Conservation (phyloP, 2,329 filamentous ascomycete genomes). For the Phoma herbarum region DNA sequence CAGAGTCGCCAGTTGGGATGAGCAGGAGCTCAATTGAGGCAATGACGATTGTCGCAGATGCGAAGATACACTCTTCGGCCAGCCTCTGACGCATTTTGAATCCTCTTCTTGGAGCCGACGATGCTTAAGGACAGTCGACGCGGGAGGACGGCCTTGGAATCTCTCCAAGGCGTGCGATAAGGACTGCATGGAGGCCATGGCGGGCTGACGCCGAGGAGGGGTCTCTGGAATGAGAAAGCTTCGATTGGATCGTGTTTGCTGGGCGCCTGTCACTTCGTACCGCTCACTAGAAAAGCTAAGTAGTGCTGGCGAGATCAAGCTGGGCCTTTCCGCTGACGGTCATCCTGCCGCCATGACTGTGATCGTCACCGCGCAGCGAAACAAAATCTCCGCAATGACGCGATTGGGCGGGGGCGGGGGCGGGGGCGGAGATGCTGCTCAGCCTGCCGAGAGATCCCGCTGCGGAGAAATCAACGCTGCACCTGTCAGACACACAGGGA, state of each 20-base stretch:
- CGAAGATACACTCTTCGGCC: not conserved
- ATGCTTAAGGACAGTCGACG: slow-evolving; percentile 1
- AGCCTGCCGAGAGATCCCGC: slow-evolving; percentile 33
- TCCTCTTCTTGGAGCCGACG: not conserved
- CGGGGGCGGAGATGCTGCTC: slow-evolving; percentile 24
- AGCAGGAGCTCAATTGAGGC: not conserved
- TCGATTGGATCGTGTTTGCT: slow-evolving; percentile 14
- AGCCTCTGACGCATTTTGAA: not conserved
- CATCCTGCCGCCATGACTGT: slow-evolving; percentile 17
- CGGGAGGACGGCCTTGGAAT: not conserved
- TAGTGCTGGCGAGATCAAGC: slow-evolving; percentile 9
- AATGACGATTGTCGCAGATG: not conserved
- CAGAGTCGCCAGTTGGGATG: slow-evolving; percentile 2
- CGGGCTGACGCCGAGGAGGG: slow-evolving; percentile 18
- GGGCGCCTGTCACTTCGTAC: slow-evolving; percentile 19
- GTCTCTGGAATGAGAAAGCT: slow-evolving; percentile 7
- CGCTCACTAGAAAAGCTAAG: slow-evolving; percentile 9
- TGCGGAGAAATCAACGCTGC: slow-evolving; percentile 23
- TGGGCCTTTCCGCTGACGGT: slow-evolving; percentile 10
- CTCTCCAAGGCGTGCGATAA: slow-evolving; percentile 11
- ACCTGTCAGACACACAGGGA: slow-evolving; percentile 19
- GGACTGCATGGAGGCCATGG: slow-evolving; percentile 7
- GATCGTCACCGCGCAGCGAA: slow-evolving; percentile 20
- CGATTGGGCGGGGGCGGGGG: slow-evolving; percentile 28
- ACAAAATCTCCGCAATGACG: slow-evolving; percentile 22